Conservation (phyloP, 1,139 yeast species). For the Geotrichum macrosporum region DNA sequence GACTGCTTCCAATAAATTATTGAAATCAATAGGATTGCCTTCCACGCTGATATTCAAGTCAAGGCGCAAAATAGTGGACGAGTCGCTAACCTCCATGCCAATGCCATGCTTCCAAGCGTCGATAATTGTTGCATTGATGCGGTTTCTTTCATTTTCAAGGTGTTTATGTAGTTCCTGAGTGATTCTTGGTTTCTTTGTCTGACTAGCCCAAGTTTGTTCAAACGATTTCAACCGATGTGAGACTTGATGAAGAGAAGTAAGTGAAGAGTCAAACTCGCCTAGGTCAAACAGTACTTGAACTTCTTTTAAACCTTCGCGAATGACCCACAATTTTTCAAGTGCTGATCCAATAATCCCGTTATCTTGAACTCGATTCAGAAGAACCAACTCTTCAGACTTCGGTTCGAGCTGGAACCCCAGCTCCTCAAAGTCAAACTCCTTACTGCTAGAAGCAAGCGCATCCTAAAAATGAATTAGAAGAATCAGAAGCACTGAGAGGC, state of each 20-base stretch:
- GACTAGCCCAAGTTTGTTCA: constrained; percentile 17
- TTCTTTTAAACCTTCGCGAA: constrained; percentile 33
- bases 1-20: constrained; percentile 22
- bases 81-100: constrained; percentile 10
- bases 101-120: constrained; percentile 28
- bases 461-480: too few species aligned
- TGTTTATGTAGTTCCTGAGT: constrained; percentile 23
- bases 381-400: constrained; percentile 11
- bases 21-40: constrained; percentile 19
- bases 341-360: constrained; percentile 22
- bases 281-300: constrained; percentile 28
- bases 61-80: neutral
- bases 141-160: constrained; percentile 18
- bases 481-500: too few species aligned
- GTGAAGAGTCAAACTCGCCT: constrained; percentile 30
- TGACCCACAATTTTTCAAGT: constrained; percentile 32
- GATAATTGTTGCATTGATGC: constrained; percentile 22
- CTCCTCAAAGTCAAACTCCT: constrained; percentile 14
- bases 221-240: constrained; percentile 25
- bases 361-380: constrained; percentile 14
- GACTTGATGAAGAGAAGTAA: constrained; percentile 29
- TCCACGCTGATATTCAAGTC: constrained; percentile 20
- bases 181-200: constrained; percentile 4
- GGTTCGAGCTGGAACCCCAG: constrained; percentile 10
- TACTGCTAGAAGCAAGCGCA: constrained; percentile 3